These are phyloP conservation scores for Podospora comata DNA, from an alignment of 495 filamentous ascomycete genomes.

Conservation along the genomic window DNA sequence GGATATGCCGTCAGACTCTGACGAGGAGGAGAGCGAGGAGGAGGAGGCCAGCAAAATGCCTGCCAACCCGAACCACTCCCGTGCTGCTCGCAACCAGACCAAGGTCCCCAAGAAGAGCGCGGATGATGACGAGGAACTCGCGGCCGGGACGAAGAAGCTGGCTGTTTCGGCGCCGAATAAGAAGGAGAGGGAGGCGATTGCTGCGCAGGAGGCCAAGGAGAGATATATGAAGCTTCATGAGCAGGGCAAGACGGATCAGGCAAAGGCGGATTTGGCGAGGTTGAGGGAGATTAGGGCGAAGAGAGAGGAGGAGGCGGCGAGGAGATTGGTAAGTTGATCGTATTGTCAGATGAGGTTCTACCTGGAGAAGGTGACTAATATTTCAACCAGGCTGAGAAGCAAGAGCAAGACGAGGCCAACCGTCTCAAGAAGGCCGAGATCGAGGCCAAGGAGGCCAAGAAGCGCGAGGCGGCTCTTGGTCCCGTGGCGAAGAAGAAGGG, in stretches of 20 bases:
- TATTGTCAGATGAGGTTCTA: neutral
- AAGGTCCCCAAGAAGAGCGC: constrained; percentile 34
- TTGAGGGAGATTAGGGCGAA: constrained; percentile 76
- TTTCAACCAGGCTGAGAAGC: constrained; percentile 58
- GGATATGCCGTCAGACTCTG: constrained; percentile 72
- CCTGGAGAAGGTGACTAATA: neutral
- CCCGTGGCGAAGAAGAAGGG: constrained; percentile 31
- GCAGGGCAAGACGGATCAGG: constrained; percentile 95
- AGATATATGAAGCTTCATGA: constrained; percentile 91
- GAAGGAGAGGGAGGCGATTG: constrained; percentile 82
- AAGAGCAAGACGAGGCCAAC: constrained; percentile 63
- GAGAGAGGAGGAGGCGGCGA: constrained; percentile 73
- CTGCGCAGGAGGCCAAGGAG: constrained; percentile 85
- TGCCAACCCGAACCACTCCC: constrained; percentile 88
- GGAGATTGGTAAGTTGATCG: constrained; percentile 47
- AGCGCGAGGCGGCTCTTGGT: constrained; percentile 55
- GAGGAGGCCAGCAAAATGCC: constrained; percentile 62
- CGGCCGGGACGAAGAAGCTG: constrained; percentile 41
- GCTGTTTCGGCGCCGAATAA: constrained; percentile 52
- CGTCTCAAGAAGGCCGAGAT: constrained; percentile 50
- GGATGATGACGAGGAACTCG: constrained; percentile 45
- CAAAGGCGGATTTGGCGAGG: constrained; percentile 84
- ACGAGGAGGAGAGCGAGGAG: constrained; percentile 56
- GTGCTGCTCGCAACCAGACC: constrained; percentile 55
- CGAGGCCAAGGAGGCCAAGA: constrained; percentile 60